These are phyloP conservation scores for Malus orientalis DNA, from an alignment of 306 rosid genomes.

Conservation along the genomic window DNA sequence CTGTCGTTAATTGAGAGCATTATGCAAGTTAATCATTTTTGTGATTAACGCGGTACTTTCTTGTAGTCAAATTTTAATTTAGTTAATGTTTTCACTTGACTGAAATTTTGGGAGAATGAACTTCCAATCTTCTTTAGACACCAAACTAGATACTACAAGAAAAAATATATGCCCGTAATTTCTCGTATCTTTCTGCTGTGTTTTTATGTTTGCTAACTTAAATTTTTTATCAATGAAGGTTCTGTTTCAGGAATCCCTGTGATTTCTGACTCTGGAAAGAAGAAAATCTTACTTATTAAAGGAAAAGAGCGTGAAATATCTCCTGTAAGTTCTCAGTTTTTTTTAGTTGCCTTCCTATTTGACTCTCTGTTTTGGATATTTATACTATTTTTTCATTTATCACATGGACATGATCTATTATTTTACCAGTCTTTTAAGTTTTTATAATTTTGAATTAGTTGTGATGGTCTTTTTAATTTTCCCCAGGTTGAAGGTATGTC, in stretches of 20 bases:
- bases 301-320: conserved; percentile 71
- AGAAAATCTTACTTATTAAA: conserved; percentile 71
- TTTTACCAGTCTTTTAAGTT: not conserved
- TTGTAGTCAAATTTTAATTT: not conserved
- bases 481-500: conserved; percentile 32
- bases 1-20: not conserved
- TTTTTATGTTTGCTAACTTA: conserved; percentile 15
- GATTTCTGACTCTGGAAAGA: conserved; percentile 74
- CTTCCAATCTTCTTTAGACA: not conserved
- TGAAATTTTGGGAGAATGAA: not conserved
- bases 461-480: not conserved
- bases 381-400: not conserved
- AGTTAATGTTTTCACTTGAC: not conserved
- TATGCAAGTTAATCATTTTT: not conserved
- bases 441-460: not conserved
- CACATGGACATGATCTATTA: not conserved
- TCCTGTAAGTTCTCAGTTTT: conserved; percentile 32
- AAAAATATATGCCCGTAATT: not conserved
- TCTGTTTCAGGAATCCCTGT: conserved; percentile 55
- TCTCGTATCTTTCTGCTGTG: not conserved
- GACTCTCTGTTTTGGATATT: not conserved
- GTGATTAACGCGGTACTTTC: not conserved
- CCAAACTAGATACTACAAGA: not conserved
- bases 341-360: not conserved
- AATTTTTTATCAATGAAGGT: conserved; percentile 53